A percentile compares a stretch with the other conserved stretches of the same genome.
Conservation (phyloP, 805 yeast species). For the Lachancea lanzarotensis region DNA sequence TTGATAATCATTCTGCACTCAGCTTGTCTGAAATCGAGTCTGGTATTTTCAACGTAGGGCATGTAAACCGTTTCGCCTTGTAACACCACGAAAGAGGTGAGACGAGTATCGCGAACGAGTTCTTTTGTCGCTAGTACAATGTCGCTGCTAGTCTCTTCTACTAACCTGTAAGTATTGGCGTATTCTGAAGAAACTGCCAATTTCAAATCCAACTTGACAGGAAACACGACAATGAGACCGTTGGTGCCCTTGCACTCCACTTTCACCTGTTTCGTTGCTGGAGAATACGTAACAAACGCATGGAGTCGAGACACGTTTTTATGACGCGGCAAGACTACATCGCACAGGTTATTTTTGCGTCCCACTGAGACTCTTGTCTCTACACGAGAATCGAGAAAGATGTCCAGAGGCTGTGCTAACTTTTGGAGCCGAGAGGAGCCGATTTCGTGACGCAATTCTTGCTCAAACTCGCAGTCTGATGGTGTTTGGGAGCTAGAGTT, state of each 20-base stretch:
- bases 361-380: constrained; percentile 26
- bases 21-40: constrained; percentile 51
- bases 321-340: constrained; percentile 27
- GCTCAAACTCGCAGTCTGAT: constrained; percentile 8
- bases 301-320: constrained; percentile 32
- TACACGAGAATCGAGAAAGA: constrained; percentile 16
- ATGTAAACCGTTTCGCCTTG: constrained; percentile 58
- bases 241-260: constrained; percentile 77
- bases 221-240: constrained; percentile 65
- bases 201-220: constrained; percentile 38
- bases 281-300: constrained; percentile 35
- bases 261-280: constrained; percentile 37
- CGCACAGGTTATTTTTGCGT: constrained; percentile 27
- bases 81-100: constrained; percentile 36
- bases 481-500: constrained; percentile 6
- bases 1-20: constrained; percentile 53
- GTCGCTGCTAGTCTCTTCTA: constrained; percentile 6
- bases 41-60: constrained; percentile 55
- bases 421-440: neutral
- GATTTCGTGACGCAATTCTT: constrained; percentile 3
- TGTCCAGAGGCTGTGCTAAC: constrained; percentile 4
- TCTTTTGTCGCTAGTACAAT: constrained; percentile 13
- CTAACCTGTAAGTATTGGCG: constrained; percentile 23
- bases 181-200: constrained; percentile 15
- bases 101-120: constrained; percentile 13